Evolutionary conservation across 768 basidiomycete species (phyloP).

Genomic region (Trametes gibbosa): DNA sequence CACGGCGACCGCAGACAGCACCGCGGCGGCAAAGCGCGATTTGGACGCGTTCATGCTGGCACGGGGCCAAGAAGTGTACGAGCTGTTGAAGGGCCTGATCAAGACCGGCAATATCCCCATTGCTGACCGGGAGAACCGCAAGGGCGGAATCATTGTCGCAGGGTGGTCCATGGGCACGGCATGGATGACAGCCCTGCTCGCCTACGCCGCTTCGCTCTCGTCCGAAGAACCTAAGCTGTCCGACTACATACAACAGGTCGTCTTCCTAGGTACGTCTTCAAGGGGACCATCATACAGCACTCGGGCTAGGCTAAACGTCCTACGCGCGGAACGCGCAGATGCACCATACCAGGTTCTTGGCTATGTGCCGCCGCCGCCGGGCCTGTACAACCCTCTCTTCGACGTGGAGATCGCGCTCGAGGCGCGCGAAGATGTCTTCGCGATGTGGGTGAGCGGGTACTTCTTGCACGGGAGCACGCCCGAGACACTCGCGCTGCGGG

Average conservation of each 20-base stretch:
- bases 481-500: slow-evolving; percentile 12
- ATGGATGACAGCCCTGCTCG: slow-evolving; percentile 9
- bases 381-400: slow-evolving; percentile 3
- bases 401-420: background rate
- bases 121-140: background rate
- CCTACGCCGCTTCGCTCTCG: background rate
- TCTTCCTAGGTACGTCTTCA: slow-evolving; percentile 8
- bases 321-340: background rate
- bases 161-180: slow-evolving; percentile 16
- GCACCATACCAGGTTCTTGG: background rate
- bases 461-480: background rate
- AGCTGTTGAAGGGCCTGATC: slow-evolving; percentile 36
- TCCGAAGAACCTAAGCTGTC: background rate
- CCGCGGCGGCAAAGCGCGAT: background rate
- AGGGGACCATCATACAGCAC: background rate
- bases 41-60: slow-evolving; percentile 22
- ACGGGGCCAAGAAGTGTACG: slow-evolving; percentile 34
- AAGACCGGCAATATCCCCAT: slow-evolving; percentile 28
- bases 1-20: background rate
- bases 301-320: background rate
- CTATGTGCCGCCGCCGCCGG: background rate
- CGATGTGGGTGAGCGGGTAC: slow-evolving; percentile 9
- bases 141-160: slow-evolving; percentile 13
- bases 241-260: slow-evolving; percentile 4
- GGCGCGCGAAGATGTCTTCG: background rate